Base-by-base conservation (phyloP, 768 basidiomycete genomes). In the Jaapia argillacea region DNA sequence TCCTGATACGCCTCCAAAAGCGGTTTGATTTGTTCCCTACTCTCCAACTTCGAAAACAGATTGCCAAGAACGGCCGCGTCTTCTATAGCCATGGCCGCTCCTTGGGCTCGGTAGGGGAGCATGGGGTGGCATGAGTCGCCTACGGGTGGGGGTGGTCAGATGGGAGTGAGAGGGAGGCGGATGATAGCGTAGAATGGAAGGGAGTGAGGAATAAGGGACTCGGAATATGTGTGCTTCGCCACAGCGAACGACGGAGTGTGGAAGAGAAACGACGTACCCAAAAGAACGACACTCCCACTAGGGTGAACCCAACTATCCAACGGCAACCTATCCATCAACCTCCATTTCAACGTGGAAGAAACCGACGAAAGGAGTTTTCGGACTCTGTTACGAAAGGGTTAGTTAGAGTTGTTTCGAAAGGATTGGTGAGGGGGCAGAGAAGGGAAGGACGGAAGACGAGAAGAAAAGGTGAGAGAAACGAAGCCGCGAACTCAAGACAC, bases 101-200 rank as follows among this genome's bases (percentile, higher is more conserved):
- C 75, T 54, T 77, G 75, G 1, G 72, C 75, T 12, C 68, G 63
- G 48, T 75, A 74, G 2, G 75, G 75, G 23, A 75, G 59, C 71
- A 77, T 77, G 1, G 77, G 70, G 53, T 78, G 77, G 38, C 74
- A 75, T 0, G 75, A 65, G 50, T 78, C 77, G 2, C 76, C 76
- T 0, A 78, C 58, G 13, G 78, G 54, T 3, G 58, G 10, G 31
- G 31, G 10, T 16, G 10, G 31, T 10, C 31, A 33, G 10, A 16
- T 10, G 16, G 31, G 10, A 10, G 31, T 10, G 31, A 10, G 10
- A 10, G 31, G 31, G 31, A 33, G 16, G 31, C 31, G 16, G 31
- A 33, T 10, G 31, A 33, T 10, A 16, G 16, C 31, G 31, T 33
- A 16, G 10, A 33, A 10, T 10, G 31, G 31, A 10, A 10, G 31